phyloP scores from a whole-genome alignment of 352 stramenopile genomes.

The Pythium biforme region DNA sequence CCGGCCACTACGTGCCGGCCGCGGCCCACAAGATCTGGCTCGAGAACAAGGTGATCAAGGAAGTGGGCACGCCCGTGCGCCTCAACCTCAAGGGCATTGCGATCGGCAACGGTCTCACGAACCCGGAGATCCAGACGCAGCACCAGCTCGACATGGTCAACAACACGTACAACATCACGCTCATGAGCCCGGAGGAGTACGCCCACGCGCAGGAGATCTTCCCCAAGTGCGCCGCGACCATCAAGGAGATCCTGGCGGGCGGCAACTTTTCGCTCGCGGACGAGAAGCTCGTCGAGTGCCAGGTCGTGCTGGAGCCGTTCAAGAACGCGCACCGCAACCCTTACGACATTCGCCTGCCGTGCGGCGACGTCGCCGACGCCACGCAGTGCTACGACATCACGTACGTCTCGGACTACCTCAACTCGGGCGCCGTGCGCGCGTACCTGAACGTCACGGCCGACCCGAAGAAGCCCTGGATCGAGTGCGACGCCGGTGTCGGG shows the following conservation, averaged over 20 bases:
- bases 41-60: slow-evolving; percentile 33
- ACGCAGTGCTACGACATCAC: slow-evolving; percentile 32
- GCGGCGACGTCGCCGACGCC: slow-evolving; percentile 40
- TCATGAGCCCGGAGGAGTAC: slow-evolving; percentile 15
- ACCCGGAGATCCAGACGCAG: slow-evolving; percentile 33
- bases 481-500: slow-evolving; percentile 38
- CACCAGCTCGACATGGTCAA: background rate
- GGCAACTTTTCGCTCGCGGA: slow-evolving; percentile 10
- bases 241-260: slow-evolving; percentile 23
- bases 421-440: slow-evolving; percentile 32
- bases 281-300: background rate
- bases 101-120: slow-evolving; percentile 72
- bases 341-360: slow-evolving; percentile 72
- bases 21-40: slow-evolving; percentile 41
- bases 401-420: slow-evolving; percentile 43
- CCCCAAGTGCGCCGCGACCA: background rate
- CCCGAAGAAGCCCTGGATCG: background rate
- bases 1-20: slow-evolving; percentile 49
- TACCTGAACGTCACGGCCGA: slow-evolving; percentile 42
- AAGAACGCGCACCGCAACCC: slow-evolving; percentile 46
- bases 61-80: background rate
- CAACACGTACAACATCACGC: slow-evolving; percentile 73
- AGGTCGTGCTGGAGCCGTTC: background rate
- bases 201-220: background rate
- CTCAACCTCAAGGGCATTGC: slow-evolving; percentile 62